Evolutionary conservation across 1,139 yeast genomes (phyloP).

Genomic region (Saccharomyces hybrid): DNA sequence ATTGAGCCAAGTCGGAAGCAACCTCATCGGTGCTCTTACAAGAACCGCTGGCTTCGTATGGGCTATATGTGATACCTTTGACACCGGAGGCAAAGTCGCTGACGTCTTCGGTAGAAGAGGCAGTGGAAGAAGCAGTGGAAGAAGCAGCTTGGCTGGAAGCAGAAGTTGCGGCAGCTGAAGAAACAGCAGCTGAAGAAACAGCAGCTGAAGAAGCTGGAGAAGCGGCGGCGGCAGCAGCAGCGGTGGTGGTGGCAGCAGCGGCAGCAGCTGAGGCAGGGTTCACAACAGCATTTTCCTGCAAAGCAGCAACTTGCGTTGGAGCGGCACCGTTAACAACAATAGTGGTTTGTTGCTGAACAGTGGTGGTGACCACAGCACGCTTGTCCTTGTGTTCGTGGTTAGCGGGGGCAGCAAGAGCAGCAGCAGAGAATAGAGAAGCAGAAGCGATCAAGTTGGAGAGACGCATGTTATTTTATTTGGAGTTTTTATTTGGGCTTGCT

Average conservation of each 20-base stretch:
- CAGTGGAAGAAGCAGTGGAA: slow-evolving; percentile 20
- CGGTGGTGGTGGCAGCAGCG: slow-evolving; percentile 26
- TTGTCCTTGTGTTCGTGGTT: slow-evolving; percentile 42
- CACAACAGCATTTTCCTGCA: slow-evolving; percentile 16
- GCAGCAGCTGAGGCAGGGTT: slow-evolving; percentile 24
- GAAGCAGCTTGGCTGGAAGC: slow-evolving; percentile 16
- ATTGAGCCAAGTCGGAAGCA: slow-evolving; percentile 48
- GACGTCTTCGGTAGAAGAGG: slow-evolving; percentile 25
- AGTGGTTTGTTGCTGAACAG: slow-evolving; percentile 37
- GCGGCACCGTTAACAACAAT: slow-evolving; percentile 27
- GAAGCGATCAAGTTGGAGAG: slow-evolving; percentile 31
- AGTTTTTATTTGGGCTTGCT: background rate
- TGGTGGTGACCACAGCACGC: slow-evolving; percentile 40
- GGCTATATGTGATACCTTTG: slow-evolving; percentile 75
- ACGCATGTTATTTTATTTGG: slow-evolving; percentile 24
- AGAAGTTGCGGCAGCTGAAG: slow-evolving; percentile 22
- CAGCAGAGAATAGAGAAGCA: slow-evolving; percentile 31
- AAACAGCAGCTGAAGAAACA: slow-evolving; percentile 23
- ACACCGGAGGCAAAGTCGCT: slow-evolving; percentile 34
- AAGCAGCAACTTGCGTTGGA: slow-evolving; percentile 11
- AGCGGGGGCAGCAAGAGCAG: slow-evolving; percentile 35
- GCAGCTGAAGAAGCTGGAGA: slow-evolving; percentile 21
- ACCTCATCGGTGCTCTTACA: slow-evolving; percentile 62
- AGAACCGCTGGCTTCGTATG: slow-evolving; percentile 61
- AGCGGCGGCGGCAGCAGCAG: background rate